Base-by-base conservation (phyloP, 1,284 basidiomycete species). In the Agroathelia rolfsii region DNA sequence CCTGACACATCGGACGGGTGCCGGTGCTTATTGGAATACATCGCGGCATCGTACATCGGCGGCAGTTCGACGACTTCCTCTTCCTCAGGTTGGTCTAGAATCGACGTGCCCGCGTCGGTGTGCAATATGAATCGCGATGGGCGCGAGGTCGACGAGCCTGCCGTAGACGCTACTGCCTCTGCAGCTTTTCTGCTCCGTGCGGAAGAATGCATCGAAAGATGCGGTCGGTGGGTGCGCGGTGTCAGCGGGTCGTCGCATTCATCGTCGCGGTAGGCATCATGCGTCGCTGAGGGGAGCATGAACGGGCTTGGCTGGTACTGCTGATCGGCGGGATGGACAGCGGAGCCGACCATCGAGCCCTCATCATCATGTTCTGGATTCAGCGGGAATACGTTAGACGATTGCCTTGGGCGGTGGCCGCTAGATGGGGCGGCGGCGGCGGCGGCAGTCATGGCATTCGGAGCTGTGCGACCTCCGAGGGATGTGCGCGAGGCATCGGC, bases 1-100 rank as follows among this genome's bases (percentile, higher is more conserved):
- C n/a, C n/a, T n/a, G n/a, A n/a, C n/a, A n/a, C n/a, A n/a, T n/a
- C n/a, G n/a, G n/a, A n/a, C n/a, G n/a, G n/a, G n/a, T n/a, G n/a
- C n/a, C n/a, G n/a, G n/a, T n/a, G n/a, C n/a, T n/a, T n/a, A n/a
- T n/a, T n/a, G n/a, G n/a, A n/a, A n/a, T n/a, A n/a, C n/a, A n/a
- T n/a, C n/a, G n/a, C n/a, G n/a, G n/a, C n/a, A n/a, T n/a, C n/a
- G 47, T 86, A 86, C 52, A 75, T 72, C 12, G 83, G 83, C 11
- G 82, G 82, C 4, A 84, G 62, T 51, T 86, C 83, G n/a, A 85
- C 63, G 15, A 82, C 55, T 6, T 68, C 79, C 12, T 69, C 58
- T 21, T 60, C 61, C 26, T 63, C 61, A n/a, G 60, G 61, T 18
- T 55, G 51, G 12, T 62, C 59, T 10, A 61, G 36, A 11, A 46